Evolutionary conservation across 352 stramenopile species (phyloP).

Genomic region (Phytopythium helicoides): DNA sequence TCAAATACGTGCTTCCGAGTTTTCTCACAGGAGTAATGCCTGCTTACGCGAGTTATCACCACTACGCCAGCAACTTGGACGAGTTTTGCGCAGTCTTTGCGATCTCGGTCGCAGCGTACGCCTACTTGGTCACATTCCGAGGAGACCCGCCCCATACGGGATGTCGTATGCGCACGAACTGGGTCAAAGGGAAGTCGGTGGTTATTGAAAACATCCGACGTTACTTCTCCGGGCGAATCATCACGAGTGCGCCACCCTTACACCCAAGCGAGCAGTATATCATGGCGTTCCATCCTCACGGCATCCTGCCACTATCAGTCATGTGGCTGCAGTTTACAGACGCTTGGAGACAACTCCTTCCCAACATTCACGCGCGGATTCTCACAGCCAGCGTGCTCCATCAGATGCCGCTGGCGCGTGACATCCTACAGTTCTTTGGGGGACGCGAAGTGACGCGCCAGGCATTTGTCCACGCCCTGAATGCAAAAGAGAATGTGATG

Average conservation of each 20-base stretch:
- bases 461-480: slow-evolving; percentile 48
- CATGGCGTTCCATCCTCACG: slow-evolving; percentile 77
- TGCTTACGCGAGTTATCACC: slow-evolving; percentile 37
- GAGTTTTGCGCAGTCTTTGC: slow-evolving; percentile 37
- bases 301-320: slow-evolving; percentile 70
- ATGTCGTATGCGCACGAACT: slow-evolving; percentile 40
- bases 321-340: slow-evolving; percentile 80
- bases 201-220: slow-evolving; percentile 53
- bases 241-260: slow-evolving; percentile 44
- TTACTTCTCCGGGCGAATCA: slow-evolving; percentile 70
- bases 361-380: slow-evolving; percentile 59
- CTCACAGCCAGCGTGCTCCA: slow-evolving; percentile 79
- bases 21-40: slow-evolving; percentile 38
- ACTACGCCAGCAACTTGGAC: slow-evolving; percentile 48
- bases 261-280: slow-evolving; percentile 67
- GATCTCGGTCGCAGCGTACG: slow-evolving; percentile 53
- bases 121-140: slow-evolving; percentile 67
- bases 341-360: slow-evolving; percentile 66
- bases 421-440: slow-evolving; percentile 75
- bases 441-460: slow-evolving; percentile 70
- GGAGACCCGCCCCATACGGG: slow-evolving; percentile 65
- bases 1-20: slow-evolving; percentile 57
- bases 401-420: slow-evolving; percentile 71
- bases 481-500: slow-evolving; percentile 62
- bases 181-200: slow-evolving; percentile 34